A percentile compares a stretch with the other conserved stretches of the same genome.
These are phyloP conservation scores for Phytophthora constricta DNA, from an alignment of 352 stramenopile species.

Conservation along the genomic window DNA sequence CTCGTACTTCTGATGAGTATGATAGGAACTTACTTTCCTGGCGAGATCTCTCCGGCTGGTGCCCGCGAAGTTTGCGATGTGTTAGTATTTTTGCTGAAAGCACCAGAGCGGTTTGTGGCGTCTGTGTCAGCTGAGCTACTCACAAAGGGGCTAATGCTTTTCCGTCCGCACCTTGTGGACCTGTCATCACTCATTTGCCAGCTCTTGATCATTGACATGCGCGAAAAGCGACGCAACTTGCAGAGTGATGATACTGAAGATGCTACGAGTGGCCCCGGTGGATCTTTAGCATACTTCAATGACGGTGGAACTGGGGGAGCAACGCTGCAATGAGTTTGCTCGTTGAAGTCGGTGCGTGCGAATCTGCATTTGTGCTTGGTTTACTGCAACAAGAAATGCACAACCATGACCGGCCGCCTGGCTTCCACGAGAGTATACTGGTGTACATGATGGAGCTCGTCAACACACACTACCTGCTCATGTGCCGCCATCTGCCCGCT, in stretches of 20 bases:
- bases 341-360: conserved; percentile 79
- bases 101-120: conserved; percentile 60
- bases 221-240: conserved; percentile 65
- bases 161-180: conserved; percentile 81
- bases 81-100: conserved; percentile 66
- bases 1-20: conserved; percentile 85
- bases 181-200: conserved; percentile 79
- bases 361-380: conserved; percentile 78
- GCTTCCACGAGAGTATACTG: conserved; percentile 78
- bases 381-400: conserved; percentile 88
- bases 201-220: conserved; percentile 77
- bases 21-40: conserved; percentile 87
- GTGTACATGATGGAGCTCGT: conserved; percentile 84
- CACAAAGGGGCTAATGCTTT: conserved; percentile 86
- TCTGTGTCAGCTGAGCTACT: conserved; percentile 79
- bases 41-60: conserved; percentile 75
- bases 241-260: conserved; percentile 25
- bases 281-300: conserved; percentile 35
- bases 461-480: conserved; percentile 83
- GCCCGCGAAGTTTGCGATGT: conserved; percentile 86
- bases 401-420: conserved; percentile 66
- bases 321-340: conserved; percentile 78
- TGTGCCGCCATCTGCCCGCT: conserved; percentile 83
- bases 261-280: conserved; percentile 36
- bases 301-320: conserved; percentile 59